phyloP scores from a whole-genome alignment of 2,329 filamentous ascomycete genomes.

The Periconia sp. region DNA sequence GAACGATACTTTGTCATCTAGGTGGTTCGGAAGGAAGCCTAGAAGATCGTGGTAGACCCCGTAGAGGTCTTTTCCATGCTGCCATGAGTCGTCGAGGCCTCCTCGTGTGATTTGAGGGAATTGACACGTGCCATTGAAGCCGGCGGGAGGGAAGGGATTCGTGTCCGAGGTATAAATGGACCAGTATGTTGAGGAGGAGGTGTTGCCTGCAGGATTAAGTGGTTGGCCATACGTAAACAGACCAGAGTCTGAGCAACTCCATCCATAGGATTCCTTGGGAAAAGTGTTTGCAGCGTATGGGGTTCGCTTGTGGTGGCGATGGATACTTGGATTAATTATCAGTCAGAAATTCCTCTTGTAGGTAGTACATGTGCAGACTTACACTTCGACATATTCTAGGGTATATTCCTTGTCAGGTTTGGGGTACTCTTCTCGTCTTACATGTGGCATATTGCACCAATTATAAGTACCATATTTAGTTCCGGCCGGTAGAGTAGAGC shows the following conservation, averaged over 20 bases:
- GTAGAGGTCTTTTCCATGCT: constrained; percentile 78
- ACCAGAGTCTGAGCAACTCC: constrained; percentile 74
- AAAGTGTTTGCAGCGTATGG: constrained; percentile 81
- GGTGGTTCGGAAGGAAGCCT: constrained; percentile 65
- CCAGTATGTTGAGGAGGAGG: constrained; percentile 68
- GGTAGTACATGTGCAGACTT: constrained; percentile 22
- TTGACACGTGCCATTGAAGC: constrained; percentile 76
- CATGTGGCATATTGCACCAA: constrained; percentile 89
- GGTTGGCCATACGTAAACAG: constrained; percentile 73
- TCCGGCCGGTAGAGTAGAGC: constrained; percentile 62
- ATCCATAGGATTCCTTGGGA: constrained; percentile 72
- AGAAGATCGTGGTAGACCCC: constrained; percentile 76
- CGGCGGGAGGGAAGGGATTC: constrained; percentile 71
- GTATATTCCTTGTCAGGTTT: constrained; percentile 62
- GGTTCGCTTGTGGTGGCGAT: constrained; percentile 84
- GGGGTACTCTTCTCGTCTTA: constrained; percentile 70
- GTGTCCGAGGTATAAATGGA: constrained; percentile 63
- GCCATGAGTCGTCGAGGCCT: constrained; percentile 75
- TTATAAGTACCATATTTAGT: constrained; percentile 71
- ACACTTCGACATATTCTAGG: constrained; percentile 79
- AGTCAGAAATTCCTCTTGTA: too few species aligned
- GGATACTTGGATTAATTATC: too few species aligned
- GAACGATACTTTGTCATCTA: constrained; percentile 60
- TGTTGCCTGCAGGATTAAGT: constrained; percentile 53
- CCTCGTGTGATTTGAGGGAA: constrained; percentile 80